Evolutionary conservation across 2,329 filamentous ascomycete genomes (phyloP).

Genomic region (Helotiales sp.): DNA sequence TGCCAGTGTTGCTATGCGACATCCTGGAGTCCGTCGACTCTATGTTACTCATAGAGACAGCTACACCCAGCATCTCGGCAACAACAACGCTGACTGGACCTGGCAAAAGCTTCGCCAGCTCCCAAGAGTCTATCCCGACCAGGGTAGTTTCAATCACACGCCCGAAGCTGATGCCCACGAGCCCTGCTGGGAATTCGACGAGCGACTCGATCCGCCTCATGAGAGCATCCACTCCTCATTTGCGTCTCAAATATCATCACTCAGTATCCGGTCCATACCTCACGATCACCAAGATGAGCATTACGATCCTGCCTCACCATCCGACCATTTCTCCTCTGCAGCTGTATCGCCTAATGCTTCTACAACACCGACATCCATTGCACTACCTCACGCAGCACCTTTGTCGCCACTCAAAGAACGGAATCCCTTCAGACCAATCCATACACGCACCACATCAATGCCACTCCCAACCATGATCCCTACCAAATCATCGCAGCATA

Average conservation of each 20-base stretch:
- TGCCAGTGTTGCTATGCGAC: conserved; percentile 76
- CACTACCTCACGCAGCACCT: conserved; percentile 18
- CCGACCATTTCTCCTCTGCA: conserved; percentile 42
- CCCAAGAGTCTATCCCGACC: conserved; percentile 59
- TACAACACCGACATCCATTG: conserved; percentile 37
- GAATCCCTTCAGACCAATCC: conserved; percentile 51
- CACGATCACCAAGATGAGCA: conserved; percentile 38
- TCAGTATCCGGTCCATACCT: conserved; percentile 50
- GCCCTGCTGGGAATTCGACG: conserved; percentile 70
- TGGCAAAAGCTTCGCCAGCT: conserved; percentile 73
- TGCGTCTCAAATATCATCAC: conserved; percentile 45
- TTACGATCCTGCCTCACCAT: conserved; percentile 35
- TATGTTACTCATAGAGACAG: conserved; percentile 78
- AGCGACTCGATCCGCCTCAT: conserved; percentile 62
- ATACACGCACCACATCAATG: conserved; percentile 59
- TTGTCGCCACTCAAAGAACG: conserved; percentile 38
- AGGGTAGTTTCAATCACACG: conserved; percentile 51
- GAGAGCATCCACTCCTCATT: conserved; percentile 55
- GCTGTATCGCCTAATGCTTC: conserved; percentile 36
- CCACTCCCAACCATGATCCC: conserved; percentile 47
- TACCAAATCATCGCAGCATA: conserved; percentile 43
- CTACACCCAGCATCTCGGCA: conserved; percentile 66
- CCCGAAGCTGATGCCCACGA: conserved; percentile 67
- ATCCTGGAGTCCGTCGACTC: conserved; percentile 63
- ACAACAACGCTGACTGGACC: conserved; percentile 59